phyloP scores from a whole-genome alignment of 805 yeast species.

The Grigorovia jiainica region DNA sequence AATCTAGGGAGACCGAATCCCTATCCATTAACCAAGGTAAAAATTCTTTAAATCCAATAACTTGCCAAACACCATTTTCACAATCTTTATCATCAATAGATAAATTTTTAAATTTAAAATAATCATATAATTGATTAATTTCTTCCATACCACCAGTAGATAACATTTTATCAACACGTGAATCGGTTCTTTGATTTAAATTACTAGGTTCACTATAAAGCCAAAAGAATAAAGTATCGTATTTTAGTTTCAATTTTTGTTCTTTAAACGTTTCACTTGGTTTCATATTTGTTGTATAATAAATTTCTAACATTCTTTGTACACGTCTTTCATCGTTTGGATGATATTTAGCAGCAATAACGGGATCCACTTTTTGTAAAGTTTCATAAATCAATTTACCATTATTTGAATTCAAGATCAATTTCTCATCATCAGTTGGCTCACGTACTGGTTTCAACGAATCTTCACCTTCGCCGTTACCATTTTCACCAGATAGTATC shows the following conservation, averaged over 20 bases:
- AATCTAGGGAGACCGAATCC: conserved; percentile 24
- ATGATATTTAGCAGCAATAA: conserved; percentile 71
- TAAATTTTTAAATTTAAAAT: conserved; percentile 28
- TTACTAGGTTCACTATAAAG: conserved; percentile 54
- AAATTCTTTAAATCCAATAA: conserved; percentile 87
- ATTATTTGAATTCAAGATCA: conserved; percentile 41
- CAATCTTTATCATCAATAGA: conserved; percentile 32
- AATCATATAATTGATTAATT: conserved; percentile 46
- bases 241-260: conserved; percentile 52
- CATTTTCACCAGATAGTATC: conserved; percentile 5
- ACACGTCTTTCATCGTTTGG: conserved; percentile 81
- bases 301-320: conserved; percentile 73
- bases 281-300: conserved; percentile 49
- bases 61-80: conserved; percentile 85
- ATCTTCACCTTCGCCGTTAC: conserved; percentile 3
- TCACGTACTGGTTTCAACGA: conserved; percentile 1
- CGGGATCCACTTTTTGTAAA: conserved; percentile 54
- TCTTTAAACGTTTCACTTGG: conserved; percentile 63
- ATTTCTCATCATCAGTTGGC: conserved; percentile 27
- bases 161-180: conserved; percentile 79
- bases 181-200: conserved; percentile 57
- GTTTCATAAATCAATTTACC: conserved; percentile 31
- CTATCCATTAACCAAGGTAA: conserved; percentile 50
- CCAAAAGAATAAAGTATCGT: conserved; percentile 70
- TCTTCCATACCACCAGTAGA: conserved; percentile 59